Base-by-base conservation (phyloP, 2,329 filamentous ascomycete genomes). In the Ampelomyces quisqualis region DNA sequence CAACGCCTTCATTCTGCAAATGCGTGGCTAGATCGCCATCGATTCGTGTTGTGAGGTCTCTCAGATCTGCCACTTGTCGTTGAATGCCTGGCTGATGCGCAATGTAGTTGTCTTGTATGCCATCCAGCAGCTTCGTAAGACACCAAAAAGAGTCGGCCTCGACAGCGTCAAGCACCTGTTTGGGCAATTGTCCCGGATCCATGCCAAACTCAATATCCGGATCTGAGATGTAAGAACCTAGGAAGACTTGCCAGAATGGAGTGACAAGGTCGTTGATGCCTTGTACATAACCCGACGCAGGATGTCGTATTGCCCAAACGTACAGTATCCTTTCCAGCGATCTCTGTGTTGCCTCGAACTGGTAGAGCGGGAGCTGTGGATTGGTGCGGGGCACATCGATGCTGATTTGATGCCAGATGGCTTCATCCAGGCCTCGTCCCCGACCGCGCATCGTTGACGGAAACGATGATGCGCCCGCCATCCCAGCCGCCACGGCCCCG, bases 61-160 rank as follows among this genome's bases (percentile, higher is more conserved):
- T 82, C 47, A 98, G 74, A 24, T 89, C 88, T 22, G 85, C 80
- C 22, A 98, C 93, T 67, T 98, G 93, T 30, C 93, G 80, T 67
- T 96, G 90, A 45, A 98, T 98, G 1, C 93, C 93, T 4, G 93
- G 93, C 64, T 98, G 93, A 4, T 91, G 93, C 50, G 94, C 91
- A 51, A 98, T 97, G 65, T 98, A 98, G 64, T 98, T 95, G 67
- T 98, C 93, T 68, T 98, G 93, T 49, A 98, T 98, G 21, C 93
- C 93, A 65, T 98, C 93, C n/a, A 98, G 78, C 8, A 98, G 77
- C 69, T 98, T 98, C 0, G 93, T 96, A 46, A 98, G 75, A 68
- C 93, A 98, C 93, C 93, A 98, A 67, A 97, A 98, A 0, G 90
- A 89, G 71, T 98, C 93, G 5, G 93, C 93, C 71, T 98, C 93